Conservation (phyloP, 805 yeast species). For the Spathaspora arborariae region DNA sequence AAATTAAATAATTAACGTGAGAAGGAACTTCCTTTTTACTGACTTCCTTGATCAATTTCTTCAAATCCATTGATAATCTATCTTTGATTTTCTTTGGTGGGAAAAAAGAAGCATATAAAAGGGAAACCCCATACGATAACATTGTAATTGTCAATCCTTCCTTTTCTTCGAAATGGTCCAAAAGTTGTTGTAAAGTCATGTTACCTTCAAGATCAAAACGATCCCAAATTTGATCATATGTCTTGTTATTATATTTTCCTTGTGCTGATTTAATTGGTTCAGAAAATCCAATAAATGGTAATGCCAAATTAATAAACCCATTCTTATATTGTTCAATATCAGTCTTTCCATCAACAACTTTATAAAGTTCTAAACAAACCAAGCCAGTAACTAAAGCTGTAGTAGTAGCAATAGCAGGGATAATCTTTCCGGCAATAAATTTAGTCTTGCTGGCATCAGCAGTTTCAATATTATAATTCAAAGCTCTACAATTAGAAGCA, state of each 20-base stretch:
- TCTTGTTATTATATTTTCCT: slow-evolving; percentile 73
- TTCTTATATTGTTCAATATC: slow-evolving; percentile 85
- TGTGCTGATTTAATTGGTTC: slow-evolving; percentile 89
- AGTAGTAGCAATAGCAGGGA: slow-evolving; percentile 98
- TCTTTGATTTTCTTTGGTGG: slow-evolving; percentile 88
- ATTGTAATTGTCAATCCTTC: slow-evolving; percentile 87
- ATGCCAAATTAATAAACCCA: slow-evolving; percentile 86
- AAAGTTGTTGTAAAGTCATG: slow-evolving; percentile 66
- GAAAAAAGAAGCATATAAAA: slow-evolving; percentile 89
- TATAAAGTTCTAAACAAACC: slow-evolving; percentile 86
- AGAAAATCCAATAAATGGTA: slow-evolving; percentile 95
- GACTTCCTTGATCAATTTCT: slow-evolving; percentile 77
- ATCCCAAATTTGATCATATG: slow-evolving; percentile 91
- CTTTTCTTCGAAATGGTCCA: slow-evolving; percentile 70
- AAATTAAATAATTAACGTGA: slow-evolving; percentile 71
- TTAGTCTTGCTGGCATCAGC: slow-evolving; percentile 90
- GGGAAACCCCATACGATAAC: slow-evolving; percentile 87
- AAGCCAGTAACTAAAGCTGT: slow-evolving; percentile 97
- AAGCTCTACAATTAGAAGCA: slow-evolving; percentile 94
- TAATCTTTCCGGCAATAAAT: slow-evolving; percentile 96
- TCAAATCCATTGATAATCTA: slow-evolving; percentile 61
- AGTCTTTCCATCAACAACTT: slow-evolving; percentile 73
- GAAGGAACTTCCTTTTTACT: slow-evolving; percentile 77
- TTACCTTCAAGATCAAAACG: slow-evolving; percentile 81
- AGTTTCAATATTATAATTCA: slow-evolving; percentile 81